Evolutionary conservation across 345 rosid species (phyloP).

Genomic region (Camelina neglecta): DNA sequence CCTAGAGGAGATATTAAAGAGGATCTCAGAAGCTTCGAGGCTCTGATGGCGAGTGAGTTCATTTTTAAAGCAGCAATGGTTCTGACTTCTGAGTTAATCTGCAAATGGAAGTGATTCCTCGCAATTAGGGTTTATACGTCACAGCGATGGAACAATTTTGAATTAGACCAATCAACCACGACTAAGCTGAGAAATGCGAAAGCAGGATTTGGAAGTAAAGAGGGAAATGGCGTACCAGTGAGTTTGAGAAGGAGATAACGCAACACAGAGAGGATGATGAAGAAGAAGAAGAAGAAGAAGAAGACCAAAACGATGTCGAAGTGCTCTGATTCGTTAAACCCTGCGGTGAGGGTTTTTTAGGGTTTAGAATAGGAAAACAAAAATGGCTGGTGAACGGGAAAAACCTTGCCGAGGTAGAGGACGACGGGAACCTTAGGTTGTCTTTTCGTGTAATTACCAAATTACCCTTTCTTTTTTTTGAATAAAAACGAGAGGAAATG

Average conservation of each 20-base stretch:
- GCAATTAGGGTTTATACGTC: constrained; percentile 8
- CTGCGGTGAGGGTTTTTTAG: constrained; percentile 6
- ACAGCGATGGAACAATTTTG: neutral
- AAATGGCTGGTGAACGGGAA: neutral
- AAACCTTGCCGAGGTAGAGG: neutral
- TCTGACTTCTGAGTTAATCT: neutral
- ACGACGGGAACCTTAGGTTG: constrained; percentile 24
- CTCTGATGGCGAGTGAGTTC: constrained; percentile 39
- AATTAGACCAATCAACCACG: neutral
- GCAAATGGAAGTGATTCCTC: neutral
- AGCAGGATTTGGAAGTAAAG: neutral
- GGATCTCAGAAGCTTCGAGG: constrained; percentile 34
- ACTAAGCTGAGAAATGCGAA: neutral
- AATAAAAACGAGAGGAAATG: neutral
- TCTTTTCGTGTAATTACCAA: neutral
- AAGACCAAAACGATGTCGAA: neutral
- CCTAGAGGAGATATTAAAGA: constrained; percentile 34
- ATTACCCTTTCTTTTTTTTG: neutral
- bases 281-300: neutral
- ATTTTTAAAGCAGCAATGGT: constrained; percentile 4
- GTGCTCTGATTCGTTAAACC: constrained; percentile 2
- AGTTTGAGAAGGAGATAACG: neutral
- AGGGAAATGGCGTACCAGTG: neutral
- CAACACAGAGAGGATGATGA: neutral
- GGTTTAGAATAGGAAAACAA: neutral